phyloP scores from a whole-genome alignment of 208 protist species.

The Tritrichomonas foetus region DNA sequence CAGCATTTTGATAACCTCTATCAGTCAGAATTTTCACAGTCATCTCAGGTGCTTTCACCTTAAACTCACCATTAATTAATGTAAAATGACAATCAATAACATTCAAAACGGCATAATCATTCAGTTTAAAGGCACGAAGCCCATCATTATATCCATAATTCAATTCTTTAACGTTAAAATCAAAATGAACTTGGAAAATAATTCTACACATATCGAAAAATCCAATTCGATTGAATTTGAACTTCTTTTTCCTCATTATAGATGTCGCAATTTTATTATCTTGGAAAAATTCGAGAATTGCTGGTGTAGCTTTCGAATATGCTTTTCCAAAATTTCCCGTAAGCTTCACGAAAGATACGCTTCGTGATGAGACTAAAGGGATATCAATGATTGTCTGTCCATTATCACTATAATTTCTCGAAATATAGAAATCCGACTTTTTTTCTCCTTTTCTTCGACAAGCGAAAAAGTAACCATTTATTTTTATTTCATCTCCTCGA shows the following conservation, averaged over 20 bases:
- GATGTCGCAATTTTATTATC: background rate
- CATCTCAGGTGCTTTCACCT: too few relatives aligned
- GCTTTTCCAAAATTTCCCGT: background rate
- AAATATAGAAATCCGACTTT: background rate
- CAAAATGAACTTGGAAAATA: background rate
- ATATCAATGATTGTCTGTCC: background rate
- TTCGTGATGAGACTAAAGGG: background rate
- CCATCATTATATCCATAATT: background rate
- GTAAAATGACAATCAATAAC: too few relatives aligned
- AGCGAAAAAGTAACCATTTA: background rate
- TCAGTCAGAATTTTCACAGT: too few relatives aligned
- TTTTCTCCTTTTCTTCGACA: background rate
- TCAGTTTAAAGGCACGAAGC: background rate
- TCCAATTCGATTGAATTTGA: background rate
- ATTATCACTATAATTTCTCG: background rate
- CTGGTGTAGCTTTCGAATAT: background rate
- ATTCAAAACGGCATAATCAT: too few relatives aligned
- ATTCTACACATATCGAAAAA: background rate
- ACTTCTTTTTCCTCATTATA: background rate
- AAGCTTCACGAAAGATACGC: background rate
- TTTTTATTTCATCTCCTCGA: background rate
- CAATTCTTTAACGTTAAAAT: background rate
- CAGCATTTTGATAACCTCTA: too few relatives aligned
- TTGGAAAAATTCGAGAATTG: background rate
- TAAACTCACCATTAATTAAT: too few relatives aligned